Conservation (phyloP, 805 yeast species). For the Wickerhamiella allomyrinae region DNA sequence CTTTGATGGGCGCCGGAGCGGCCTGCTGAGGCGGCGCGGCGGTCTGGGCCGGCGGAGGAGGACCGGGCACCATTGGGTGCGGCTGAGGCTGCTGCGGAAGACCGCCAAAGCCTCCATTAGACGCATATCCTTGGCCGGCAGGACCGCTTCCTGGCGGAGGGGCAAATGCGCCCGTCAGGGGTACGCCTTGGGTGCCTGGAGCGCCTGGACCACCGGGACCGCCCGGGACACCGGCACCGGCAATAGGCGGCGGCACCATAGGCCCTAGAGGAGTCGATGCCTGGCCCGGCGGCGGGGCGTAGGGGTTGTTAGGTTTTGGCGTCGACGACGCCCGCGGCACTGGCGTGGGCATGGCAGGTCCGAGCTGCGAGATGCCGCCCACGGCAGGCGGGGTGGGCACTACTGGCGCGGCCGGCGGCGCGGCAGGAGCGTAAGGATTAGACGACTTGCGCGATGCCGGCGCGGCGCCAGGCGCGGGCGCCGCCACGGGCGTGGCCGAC, state of each 20-base stretch:
- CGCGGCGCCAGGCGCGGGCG: constrained; percentile 9
- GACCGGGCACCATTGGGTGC: neutral
- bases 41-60: constrained; percentile 8
- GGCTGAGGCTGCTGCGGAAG: constrained; percentile 22
- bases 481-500: constrained; percentile 9
- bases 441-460: constrained; percentile 8
- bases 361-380: constrained; percentile 11
- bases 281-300: constrained; percentile 10
- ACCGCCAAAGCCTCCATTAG: constrained; percentile 49
- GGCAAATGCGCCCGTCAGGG: too few species aligned
- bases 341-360: constrained; percentile 16
- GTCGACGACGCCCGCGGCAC: constrained; percentile 20
- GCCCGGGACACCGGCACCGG: constrained; percentile 8
- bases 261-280: neutral
- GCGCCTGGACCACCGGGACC: constrained; percentile 14
- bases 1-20: constrained; percentile 12
- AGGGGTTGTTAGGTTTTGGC: constrained; percentile 12
- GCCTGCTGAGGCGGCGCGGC: constrained; percentile 11
- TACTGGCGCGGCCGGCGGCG: constrained; percentile 6
- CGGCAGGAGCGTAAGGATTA: constrained; percentile 7
- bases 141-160: too few species aligned
- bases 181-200: too few species aligned
- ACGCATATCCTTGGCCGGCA: too few species aligned
- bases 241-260: constrained; percentile 3
- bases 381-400: constrained; percentile 6